These are phyloP conservation scores for Leucogyrophana mollusca DNA, from an alignment of 768 basidiomycete species.

Conservation along the genomic window DNA sequence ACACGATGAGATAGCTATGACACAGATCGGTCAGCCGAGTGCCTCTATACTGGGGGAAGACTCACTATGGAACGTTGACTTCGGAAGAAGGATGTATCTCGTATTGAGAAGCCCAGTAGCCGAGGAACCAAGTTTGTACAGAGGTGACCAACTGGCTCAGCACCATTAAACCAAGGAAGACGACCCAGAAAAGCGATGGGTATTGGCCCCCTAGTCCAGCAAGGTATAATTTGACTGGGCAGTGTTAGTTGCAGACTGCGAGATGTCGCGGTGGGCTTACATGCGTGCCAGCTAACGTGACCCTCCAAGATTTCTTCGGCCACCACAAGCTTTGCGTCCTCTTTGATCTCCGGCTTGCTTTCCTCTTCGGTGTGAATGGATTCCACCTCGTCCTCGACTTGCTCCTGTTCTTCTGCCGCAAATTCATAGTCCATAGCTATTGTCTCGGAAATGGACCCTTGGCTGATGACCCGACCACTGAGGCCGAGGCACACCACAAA, in stretches of 20 bases:
- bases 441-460: constrained; percentile 48
- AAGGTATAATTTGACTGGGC: constrained; percentile 28
- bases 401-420: constrained; percentile 16
- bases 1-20: constrained; percentile 49
- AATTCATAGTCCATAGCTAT: constrained; percentile 39
- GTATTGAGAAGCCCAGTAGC: constrained; percentile 46
- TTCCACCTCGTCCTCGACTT: constrained; percentile 12
- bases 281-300: constrained; percentile 51
- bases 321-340: constrained; percentile 59
- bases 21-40: not conserved
- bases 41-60: not conserved
- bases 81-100: constrained; percentile 28
- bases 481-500: constrained; percentile 52
- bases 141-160: constrained; percentile 18
- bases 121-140: constrained; percentile 42
- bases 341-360: constrained; percentile 8
- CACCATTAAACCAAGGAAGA: constrained; percentile 15
- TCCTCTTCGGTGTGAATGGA: constrained; percentile 18
- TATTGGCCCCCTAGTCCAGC: constrained; percentile 21
- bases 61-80: constrained; percentile 34
- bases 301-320: constrained; percentile 64
- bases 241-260: constrained; percentile 17
- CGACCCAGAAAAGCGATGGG: constrained; percentile 31
- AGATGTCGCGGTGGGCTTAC: constrained; percentile 20
- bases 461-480: constrained; percentile 51